Evolutionary conservation across 495 filamentous ascomycete species (phyloP), one percentile per base, ranked within the genome.

Genomic region (Amphirosellinia nigrospora): DNA sequence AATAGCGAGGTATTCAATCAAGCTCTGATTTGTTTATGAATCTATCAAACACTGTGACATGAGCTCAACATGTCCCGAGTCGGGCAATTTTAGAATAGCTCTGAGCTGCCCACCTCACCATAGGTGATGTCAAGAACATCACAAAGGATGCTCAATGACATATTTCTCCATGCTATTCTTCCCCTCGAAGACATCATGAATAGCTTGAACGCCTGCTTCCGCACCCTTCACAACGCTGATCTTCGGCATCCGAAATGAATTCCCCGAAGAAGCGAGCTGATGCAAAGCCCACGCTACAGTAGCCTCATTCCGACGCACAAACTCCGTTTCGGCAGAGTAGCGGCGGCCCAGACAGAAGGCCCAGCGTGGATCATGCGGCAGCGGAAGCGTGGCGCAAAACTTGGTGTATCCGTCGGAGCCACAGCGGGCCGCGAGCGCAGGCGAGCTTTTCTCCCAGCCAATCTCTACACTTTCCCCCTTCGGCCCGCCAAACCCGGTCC

Each of bases 141-240:
- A 68, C 6, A 63, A 10, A 52, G 52, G 50, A 38, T 68, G 65
- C 50, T 63, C 26, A 30, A 68, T 68, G 13, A 62, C 36, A 2
- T 66, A 36, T 56, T 68, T 64, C 66, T 64, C 66, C 53, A 68
- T 68, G 11, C 66, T 68, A 26, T 15, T 34, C 38, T 7, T 36
- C 11, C 66, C 66, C 19, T 68, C 30, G 38, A 68, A 68, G 13
- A 64, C 66, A 45, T 50, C 58, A 15, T 48, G 36, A 30, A 68
- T 58, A 36, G 32, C 52, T 23, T 30, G 32, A 19, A 68, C 38
- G 10, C 30, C 66, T 3, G 30, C 66, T 26, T 64, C 50, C 6
- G 64, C 43, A 19, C 53, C 53, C 21, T 64, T 28, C 5, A 68
- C n/a, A n/a, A 59, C 30, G 3, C 7, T 23, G 53, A 68, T 36